Conservation (phyloP, 2,329 filamentous ascomycete genomes). For the Microsporum canis region DNA sequence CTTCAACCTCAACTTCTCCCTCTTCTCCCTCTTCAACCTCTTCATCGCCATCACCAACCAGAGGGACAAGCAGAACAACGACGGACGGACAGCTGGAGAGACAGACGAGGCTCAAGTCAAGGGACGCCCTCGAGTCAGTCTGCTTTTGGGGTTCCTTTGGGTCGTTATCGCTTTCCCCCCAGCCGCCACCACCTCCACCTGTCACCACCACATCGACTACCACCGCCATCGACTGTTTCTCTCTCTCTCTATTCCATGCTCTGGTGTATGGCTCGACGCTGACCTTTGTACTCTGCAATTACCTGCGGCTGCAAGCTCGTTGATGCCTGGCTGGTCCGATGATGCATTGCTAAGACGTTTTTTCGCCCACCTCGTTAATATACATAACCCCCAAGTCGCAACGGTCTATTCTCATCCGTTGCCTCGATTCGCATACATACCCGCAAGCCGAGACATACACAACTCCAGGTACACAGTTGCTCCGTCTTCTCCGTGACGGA, state of each 20-base stretch:
- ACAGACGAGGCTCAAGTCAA: neutral
- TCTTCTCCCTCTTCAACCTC: neutral
- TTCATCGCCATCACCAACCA: neutral
- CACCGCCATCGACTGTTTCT: neutral
- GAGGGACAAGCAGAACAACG: neutral
- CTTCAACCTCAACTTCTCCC: neutral
- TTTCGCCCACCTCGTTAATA: constrained; percentile 1
- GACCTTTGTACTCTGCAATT: neutral
- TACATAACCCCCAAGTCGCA: neutral
- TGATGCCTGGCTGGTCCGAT: neutral
- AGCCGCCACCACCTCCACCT: neutral
- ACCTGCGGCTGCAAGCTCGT: neutral
- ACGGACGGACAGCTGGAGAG: neutral
- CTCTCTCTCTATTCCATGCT: neutral
- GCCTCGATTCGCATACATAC: neutral
- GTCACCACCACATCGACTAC: neutral
- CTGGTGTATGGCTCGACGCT: constrained; percentile 3
- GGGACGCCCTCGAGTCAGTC: too few species aligned
- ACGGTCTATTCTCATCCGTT: neutral
- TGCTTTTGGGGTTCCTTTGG: neutral
- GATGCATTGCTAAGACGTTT: neutral
- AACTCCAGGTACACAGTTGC: neutral
- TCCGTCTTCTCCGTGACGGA: neutral
- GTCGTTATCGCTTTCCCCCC: neutral
- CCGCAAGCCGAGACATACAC: neutral